Evolutionary conservation across 805 yeast genomes (phyloP).

Genomic region (Candida pseudofarinosa): DNA sequence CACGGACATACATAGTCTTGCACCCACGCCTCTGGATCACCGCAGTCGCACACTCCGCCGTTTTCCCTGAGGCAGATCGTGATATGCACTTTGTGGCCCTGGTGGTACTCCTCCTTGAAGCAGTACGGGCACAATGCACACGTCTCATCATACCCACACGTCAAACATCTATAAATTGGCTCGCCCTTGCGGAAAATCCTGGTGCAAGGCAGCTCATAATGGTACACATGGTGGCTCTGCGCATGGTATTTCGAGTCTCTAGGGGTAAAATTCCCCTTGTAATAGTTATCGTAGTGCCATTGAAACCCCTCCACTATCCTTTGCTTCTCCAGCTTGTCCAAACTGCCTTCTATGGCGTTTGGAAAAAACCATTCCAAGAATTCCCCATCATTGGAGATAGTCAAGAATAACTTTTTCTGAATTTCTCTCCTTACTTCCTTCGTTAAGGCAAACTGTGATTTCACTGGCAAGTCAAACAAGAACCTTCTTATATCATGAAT

Average conservation of each 20-base stretch:
- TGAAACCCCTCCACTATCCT: conserved; percentile 21
- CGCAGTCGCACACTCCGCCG: conserved; percentile 87
- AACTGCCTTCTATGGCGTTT: conserved; percentile 11
- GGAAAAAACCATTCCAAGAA: conserved; percentile 36
- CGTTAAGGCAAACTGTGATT: conserved; percentile 23
- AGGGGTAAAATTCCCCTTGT: conserved; percentile 11
- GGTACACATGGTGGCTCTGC: conserved; percentile 38
- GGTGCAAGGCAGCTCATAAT: conserved; percentile 69
- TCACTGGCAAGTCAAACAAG: conserved; percentile 30
- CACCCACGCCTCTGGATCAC: conserved; percentile 83
- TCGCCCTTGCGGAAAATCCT: conserved; percentile 72
- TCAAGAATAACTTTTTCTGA: conserved; percentile 26
- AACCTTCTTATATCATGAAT: conserved; percentile 5
- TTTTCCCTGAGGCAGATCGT: conserved; percentile 62
- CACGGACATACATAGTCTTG: conserved; percentile 46
- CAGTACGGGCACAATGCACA: conserved; percentile 81
- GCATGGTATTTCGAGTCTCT: conserved; percentile 15
- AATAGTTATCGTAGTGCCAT: conserved; percentile 32
- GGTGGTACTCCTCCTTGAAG: conserved; percentile 64
- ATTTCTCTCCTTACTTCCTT: conserved; percentile 21
- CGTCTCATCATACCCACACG: conserved; percentile 77
- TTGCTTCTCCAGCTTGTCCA: conserved; percentile 3
- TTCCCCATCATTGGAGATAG: conserved; percentile 30
- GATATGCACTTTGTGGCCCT: conserved; percentile 66
- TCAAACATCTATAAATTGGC: conserved; percentile 71